phyloP scores from a whole-genome alignment of 805 yeast genomes.

The Cyberlindnera maclurae region DNA sequence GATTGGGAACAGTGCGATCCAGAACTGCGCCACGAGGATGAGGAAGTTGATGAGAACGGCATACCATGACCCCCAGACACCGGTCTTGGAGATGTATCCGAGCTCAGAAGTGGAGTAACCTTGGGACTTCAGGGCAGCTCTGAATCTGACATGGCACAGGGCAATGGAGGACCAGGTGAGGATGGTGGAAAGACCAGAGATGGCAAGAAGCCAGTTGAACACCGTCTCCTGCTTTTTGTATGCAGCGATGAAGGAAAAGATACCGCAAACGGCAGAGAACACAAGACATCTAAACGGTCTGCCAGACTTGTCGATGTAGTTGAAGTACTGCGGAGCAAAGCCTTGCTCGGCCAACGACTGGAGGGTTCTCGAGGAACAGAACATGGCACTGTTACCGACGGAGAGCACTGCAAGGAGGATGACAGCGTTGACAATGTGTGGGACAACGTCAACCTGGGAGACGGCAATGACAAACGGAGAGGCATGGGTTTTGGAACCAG shows the following conservation, averaged over 20 bases:
- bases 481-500: conserved; percentile 46
- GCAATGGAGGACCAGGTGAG: conserved; percentile 60
- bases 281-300: conserved; percentile 53
- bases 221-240: conserved; percentile 48
- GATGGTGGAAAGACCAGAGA: conserved; percentile 54
- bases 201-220: conserved; percentile 57
- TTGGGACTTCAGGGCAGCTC: conserved; percentile 50
- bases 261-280: conserved; percentile 45
- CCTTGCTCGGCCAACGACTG: conserved; percentile 67
- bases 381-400: conserved; percentile 71
- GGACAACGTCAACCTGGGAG: conserved; percentile 51
- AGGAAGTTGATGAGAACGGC: conserved; percentile 43
- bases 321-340: conserved; percentile 48
- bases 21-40: conserved; percentile 52
- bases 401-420: conserved; percentile 67
- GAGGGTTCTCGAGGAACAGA: conserved; percentile 65
- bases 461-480: conserved; percentile 77
- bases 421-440: conserved; percentile 68
- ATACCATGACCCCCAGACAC: conserved; percentile 46
- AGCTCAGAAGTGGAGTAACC: conserved; percentile 44
- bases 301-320: conserved; percentile 49
- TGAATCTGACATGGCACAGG: conserved; percentile 49
- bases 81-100: conserved; percentile 45
- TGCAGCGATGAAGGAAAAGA: conserved; percentile 65
- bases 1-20: conserved; percentile 59